These are phyloP conservation scores for Sanghuangporus weigelae DNA, from an alignment of 1,284 basidiomycete species.

Conservation along the genomic window DNA sequence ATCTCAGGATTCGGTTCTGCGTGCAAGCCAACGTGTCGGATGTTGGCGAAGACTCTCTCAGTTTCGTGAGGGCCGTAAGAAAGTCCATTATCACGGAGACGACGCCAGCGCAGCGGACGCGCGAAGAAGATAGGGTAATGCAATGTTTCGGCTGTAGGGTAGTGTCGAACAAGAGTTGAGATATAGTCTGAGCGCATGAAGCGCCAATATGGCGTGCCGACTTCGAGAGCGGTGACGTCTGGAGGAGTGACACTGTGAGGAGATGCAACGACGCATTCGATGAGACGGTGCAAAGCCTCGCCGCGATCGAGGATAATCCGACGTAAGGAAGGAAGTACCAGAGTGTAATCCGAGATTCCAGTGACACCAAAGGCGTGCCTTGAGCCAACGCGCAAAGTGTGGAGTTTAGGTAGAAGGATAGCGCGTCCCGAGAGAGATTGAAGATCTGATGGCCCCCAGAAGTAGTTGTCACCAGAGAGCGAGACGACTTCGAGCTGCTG, in stretches of 20 bases:
- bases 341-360: background rate
- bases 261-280: background rate
- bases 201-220: conserved; percentile 2
- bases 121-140: conserved; percentile 9
- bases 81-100: background rate
- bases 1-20: background rate
- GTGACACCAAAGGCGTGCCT: conserved; percentile 6
- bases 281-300: background rate
- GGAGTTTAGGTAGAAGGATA: conserved; percentile 5
- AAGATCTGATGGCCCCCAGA: background rate
- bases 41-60: background rate
- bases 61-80: background rate
- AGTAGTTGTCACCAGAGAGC: background rate
- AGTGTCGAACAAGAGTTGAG: conserved; percentile 1
- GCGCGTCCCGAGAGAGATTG: background rate
- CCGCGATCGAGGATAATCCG: conserved; percentile 9
- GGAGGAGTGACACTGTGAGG: background rate
- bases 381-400: conserved; percentile 5
- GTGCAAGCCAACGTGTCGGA: background rate
- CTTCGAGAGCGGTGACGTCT: conserved; percentile 2
- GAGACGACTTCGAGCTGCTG: conserved; percentile 9
- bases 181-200: conserved; percentile 9
- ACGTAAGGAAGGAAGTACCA: background rate
- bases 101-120: conserved; percentile 3
- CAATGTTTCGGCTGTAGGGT: conserved; percentile 3